A percentile compares a stretch with the other conserved stretches of the same genome.
phyloP scores from a whole-genome alignment of 345 rosid genomes.

The Acer saccharum region DNA sequence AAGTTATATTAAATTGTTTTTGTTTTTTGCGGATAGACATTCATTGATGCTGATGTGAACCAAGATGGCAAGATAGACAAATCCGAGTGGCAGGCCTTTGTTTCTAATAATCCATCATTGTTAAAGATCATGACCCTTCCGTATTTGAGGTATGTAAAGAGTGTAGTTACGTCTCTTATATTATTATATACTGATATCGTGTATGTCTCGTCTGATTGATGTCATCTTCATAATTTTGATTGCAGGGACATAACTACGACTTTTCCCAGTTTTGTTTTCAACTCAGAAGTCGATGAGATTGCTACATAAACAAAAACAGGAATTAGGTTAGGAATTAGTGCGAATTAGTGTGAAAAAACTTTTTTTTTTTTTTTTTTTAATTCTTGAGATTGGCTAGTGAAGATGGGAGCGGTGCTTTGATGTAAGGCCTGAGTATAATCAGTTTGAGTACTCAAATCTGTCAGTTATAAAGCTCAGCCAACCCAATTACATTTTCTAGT shows the following conservation, averaged over 20 bases:
- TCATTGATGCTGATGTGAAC: constrained; percentile 82
- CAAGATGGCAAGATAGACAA: constrained; percentile 88
- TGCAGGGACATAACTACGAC: constrained; percentile 96
- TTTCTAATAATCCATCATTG: constrained; percentile 79
- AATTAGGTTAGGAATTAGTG: constrained; percentile 11
- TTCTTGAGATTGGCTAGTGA: constrained; percentile 2
- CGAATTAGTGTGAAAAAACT: constrained; percentile 6
- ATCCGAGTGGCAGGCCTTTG: constrained; percentile 84
- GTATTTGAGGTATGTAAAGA: constrained; percentile 65
- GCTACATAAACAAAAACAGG: constrained; percentile 44
- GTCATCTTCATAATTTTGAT: background rate
- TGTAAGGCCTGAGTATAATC: background rate
- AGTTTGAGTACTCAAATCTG: background rate
- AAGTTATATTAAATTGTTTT: background rate
- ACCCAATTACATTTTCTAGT: background rate
- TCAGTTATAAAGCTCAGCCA: background rate
- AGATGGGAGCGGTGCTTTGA: background rate
- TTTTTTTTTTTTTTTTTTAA: background rate
- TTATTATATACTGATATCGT: background rate
- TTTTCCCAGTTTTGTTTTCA: constrained; percentile 91
- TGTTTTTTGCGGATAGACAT: constrained; percentile 57
- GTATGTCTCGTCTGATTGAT: background rate
- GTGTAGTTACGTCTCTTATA: background rate
- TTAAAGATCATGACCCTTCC: constrained; percentile 95
- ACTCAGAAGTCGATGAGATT: constrained; percentile 91